phyloP scores from a whole-genome alignment of 1,284 basidiomycete genomes.

The Wolfiporia cocos region DNA sequence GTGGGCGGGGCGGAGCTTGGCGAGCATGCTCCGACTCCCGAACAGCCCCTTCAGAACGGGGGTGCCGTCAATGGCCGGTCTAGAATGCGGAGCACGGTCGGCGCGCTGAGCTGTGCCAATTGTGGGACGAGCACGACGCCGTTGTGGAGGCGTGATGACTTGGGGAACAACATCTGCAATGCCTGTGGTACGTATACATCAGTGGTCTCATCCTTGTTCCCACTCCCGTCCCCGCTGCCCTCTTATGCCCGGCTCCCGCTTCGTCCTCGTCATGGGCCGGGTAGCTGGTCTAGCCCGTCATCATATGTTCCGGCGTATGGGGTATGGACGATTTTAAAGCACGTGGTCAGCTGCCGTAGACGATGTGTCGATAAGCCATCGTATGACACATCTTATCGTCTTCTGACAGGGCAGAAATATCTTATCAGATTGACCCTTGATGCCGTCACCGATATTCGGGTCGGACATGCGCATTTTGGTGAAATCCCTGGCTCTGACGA shows the following conservation, averaged over 20 bases:
- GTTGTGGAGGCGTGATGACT: constrained; percentile 90
- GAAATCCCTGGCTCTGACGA: background rate
- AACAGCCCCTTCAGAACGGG: constrained; percentile 11
- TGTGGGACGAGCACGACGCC: constrained; percentile 94
- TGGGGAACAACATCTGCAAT: constrained; percentile 90
- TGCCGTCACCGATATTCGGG: background rate
- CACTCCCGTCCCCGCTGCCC: no score
- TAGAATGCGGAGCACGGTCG: constrained; percentile 46
- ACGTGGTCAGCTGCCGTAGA: constrained; percentile 1
- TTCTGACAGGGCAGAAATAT: constrained; percentile 6
- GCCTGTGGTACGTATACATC: constrained; percentile 77
- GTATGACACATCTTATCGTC: constrained; percentile 1
- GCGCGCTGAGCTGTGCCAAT: constrained; percentile 83
- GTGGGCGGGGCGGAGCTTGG: constrained; percentile 6
- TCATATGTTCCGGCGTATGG: no score
- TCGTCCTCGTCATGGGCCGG: no score
- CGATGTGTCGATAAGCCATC: constrained; percentile 1
- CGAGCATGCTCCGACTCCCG: constrained; percentile 13
- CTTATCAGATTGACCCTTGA: constrained; percentile 9
- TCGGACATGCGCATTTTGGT: constrained; percentile 1
- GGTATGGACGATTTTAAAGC: no score
- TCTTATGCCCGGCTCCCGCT: no score
- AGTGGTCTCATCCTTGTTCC: constrained; percentile 14
- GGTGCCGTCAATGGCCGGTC: constrained; percentile 25
- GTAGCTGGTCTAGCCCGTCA: no score